These are phyloP conservation scores for Globisporangium carolinianum DNA, from an alignment of 352 stramenopile genomes.

Conservation along the genomic window DNA sequence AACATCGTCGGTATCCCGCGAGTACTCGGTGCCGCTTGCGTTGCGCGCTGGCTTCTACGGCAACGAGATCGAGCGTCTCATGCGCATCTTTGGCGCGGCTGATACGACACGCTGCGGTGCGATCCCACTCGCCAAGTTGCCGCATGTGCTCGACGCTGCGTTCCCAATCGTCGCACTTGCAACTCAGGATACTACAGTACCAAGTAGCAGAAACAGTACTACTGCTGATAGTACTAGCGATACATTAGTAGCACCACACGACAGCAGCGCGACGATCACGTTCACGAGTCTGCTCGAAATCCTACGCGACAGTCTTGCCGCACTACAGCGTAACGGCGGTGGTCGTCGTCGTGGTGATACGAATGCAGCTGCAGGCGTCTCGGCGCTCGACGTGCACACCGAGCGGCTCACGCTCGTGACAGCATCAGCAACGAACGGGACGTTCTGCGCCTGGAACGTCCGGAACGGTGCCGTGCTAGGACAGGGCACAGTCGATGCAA, in stretches of 20 bases:
- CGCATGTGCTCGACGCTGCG: constrained; percentile 14
- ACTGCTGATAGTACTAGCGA: neutral
- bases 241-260: too few relatives aligned
- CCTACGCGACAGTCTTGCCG: constrained; percentile 18
- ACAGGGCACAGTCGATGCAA: constrained; percentile 10
- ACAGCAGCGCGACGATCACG: constrained; percentile 5
- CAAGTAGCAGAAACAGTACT: neutral
- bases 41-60: constrained; percentile 25
- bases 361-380: constrained; percentile 4
- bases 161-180: constrained; percentile 12
- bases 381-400: constrained; percentile 25
- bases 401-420: constrained; percentile 22
- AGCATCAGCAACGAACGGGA: constrained; percentile 20
- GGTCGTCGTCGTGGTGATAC: neutral
- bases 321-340: constrained; percentile 1
- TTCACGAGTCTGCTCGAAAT: constrained; percentile 24
- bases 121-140: constrained; percentile 14
- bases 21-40: constrained; percentile 23
- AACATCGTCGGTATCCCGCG: neutral
- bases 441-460: constrained; percentile 46
- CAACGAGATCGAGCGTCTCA: constrained; percentile 30
- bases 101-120: constrained; percentile 2
- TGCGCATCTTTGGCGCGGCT: constrained; percentile 17
- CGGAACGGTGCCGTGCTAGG: constrained; percentile 25
- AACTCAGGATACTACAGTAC: neutral